phyloP scores from a whole-genome alignment of 129 eudicot genomes.

The Artemisia tridentata region DNA sequence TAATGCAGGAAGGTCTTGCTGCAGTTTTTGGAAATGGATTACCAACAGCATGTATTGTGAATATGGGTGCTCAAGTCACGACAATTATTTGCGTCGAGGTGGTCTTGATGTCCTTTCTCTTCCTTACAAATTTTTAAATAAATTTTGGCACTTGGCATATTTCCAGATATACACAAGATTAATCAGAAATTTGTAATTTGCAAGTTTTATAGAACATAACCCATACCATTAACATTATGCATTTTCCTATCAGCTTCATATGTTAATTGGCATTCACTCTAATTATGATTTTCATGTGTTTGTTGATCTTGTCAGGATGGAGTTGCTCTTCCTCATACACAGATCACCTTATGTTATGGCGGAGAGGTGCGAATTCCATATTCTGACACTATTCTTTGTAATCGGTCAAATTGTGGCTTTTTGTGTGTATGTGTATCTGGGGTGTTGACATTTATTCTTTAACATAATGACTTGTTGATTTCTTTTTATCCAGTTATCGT shows the following conservation, averaged over 20 bases:
- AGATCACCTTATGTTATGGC: conserved; percentile 68
- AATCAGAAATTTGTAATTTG: background rate
- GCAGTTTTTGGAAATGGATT: conserved; percentile 94
- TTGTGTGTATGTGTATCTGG: background rate
- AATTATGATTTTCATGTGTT: background rate
- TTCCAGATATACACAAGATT: background rate
- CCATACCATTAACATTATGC: no score
- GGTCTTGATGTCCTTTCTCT: conserved; percentile 15
- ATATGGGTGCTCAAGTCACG: conserved; percentile 91
- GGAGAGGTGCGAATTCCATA: conserved; percentile 72
- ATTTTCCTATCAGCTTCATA: no score
- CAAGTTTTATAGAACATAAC: background rate
- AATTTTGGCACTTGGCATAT: background rate
- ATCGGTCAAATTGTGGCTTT: background rate
- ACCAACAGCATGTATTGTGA: conserved; percentile 91
- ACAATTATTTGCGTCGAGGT: conserved; percentile 92
- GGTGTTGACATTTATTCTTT: conserved; percentile 1
- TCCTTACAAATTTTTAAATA: background rate
- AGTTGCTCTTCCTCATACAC: conserved; percentile 83
- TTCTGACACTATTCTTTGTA: background rate
- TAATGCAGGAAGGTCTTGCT: conserved; percentile 92
- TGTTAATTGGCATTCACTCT: no score
- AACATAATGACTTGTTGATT: background rate
- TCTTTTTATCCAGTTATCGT: background rate
- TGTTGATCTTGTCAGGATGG: conserved; percentile 66